Percentiles rank a stretch among this genome's conserved stretches.
phyloP scores from a whole-genome alignment of 1,139 yeast genomes.

The Wickerhamiella pararugosa region DNA sequence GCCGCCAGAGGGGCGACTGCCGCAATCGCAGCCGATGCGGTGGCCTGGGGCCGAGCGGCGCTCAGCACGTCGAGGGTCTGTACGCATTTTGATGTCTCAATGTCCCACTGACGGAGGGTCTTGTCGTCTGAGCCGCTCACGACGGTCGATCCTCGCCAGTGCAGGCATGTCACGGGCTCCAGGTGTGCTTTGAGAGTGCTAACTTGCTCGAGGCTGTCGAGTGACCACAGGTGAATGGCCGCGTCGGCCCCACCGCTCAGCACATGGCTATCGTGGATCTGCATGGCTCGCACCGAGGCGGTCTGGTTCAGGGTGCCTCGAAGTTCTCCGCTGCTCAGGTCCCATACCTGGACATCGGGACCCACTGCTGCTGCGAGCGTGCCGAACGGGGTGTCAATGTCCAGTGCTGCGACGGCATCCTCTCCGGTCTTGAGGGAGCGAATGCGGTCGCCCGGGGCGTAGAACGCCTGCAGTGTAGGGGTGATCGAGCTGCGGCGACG shows the following conservation, averaged over 20 bases:
- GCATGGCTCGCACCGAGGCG: conserved; percentile 43
- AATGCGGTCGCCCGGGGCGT: conserved; percentile 42
- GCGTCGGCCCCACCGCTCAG: conserved; percentile 55
- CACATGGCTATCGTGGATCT: conserved; percentile 37
- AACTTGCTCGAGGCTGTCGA: conserved; percentile 21
- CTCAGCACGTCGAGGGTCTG: conserved; percentile 48
- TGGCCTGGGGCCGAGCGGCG: conserved; percentile 28
- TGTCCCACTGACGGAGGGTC: conserved; percentile 48
- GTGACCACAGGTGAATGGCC: conserved; percentile 44
- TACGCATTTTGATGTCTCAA: conserved; percentile 39
- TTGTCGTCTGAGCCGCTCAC: conserved; percentile 46
- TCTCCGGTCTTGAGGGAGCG: conserved; percentile 38
- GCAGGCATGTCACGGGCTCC: conserved; percentile 47
- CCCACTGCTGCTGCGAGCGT: conserved; percentile 61
- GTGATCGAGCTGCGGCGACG: conserved; percentile 31
- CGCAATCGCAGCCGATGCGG: conserved; percentile 16
- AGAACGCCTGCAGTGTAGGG: conserved; percentile 48
- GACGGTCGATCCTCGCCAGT: conserved; percentile 34
- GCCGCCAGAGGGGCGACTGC: conserved; percentile 1
- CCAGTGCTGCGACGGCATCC: conserved; percentile 38
- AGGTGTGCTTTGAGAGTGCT: conserved; percentile 46
- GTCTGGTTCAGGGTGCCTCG: conserved; percentile 21
- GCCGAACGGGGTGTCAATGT: conserved; percentile 58
- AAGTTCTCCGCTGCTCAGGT: conserved; percentile 36
- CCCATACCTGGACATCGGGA: conserved; percentile 82